Evolutionary conservation across 2,329 filamentous ascomycete genomes (phyloP), one percentile per base, ranked within the genome.

Genomic region (Ploettnerulaceae sp.): DNA sequence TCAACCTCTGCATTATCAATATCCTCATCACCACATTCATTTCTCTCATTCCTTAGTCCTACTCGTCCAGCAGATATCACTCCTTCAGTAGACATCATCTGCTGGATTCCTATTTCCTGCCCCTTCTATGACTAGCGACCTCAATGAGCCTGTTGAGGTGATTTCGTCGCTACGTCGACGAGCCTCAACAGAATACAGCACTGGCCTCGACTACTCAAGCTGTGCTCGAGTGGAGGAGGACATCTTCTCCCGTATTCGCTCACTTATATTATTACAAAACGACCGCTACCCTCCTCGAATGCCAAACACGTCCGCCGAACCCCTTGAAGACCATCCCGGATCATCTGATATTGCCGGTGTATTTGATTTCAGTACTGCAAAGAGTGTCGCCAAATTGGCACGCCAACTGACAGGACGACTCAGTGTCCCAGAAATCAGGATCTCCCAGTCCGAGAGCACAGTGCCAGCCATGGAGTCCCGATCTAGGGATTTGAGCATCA

Each of bases 171-270:
- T 26, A 24, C 48, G 53, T 34, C 52, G 55, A 47, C 49, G 46
- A 46, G 36, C 49, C 36, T 57, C 55, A 33, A 57, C 53, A 26
- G 26, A 46, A 25, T 48, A 40, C 25, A 55, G 50, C 38, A 54
- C 53, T 20, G 52, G 52, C 6, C 51, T 60, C 25, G 59, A 61
- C 21, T 55, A 57, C 34, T 28, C 48, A 9, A 57, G 37, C 33
- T 47, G 44, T 40, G 48, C 38, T 36, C 49, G 47, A 35, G 54
- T 62, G 15, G 58, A 62, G 17, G 57, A 58, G 22, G 61, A 62
- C 39, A 60, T 63, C 26, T 41, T 51, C 20, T 52, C 55, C 17
- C 57, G 59, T 12, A 58, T 64, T 33, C 55, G 58, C 21, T 59
- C 57, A 33, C 54, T 63, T 5, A 38, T 61, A 3, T 37, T 60